Percentiles rank a stretch among this genome's conserved stretches.
Conservation (phyloP, 179 eudicot genomes). For the Gypsophila paniculata region DNA sequence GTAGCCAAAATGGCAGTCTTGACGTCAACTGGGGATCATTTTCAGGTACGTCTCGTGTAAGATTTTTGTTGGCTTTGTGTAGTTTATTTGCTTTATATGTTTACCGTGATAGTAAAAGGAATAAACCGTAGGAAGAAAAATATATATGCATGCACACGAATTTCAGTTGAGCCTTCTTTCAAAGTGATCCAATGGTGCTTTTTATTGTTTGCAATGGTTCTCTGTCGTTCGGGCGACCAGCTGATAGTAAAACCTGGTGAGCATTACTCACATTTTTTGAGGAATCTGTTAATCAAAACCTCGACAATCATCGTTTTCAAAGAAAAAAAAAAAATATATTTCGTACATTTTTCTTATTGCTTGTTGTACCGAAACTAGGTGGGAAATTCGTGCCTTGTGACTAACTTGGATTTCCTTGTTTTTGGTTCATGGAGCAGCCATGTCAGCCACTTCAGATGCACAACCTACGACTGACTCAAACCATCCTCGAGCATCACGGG, state of each 20-base stretch:
- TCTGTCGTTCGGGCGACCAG: neutral
- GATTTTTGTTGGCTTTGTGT: constrained; percentile 6
- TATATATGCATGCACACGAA: neutral
- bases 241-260: neutral
- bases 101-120: neutral
- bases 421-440: constrained; percentile 30
- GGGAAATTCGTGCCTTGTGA: constrained; percentile 5
- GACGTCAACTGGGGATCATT: constrained; percentile 62
- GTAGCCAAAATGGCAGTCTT: constrained; percentile 52
- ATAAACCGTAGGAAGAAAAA: neutral
- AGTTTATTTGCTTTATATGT: neutral
- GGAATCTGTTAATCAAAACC: too few species aligned
- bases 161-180: neutral
- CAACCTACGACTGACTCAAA: constrained; percentile 25
- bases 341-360: too few species aligned
- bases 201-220: neutral
- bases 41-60: constrained; percentile 44
- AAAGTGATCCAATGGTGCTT: neutral
- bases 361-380: neutral
- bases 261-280: too few species aligned
- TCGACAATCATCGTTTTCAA: too few species aligned
- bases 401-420: constrained; percentile 9
- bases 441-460: constrained; percentile 40
- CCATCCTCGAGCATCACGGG: constrained; percentile 21
- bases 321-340: too few species aligned